A percentile compares a stretch with the other conserved stretches of the same genome.
Evolutionary conservation across 495 filamentous ascomycete species (phyloP).

Genomic region (Zalerion maritima): DNA sequence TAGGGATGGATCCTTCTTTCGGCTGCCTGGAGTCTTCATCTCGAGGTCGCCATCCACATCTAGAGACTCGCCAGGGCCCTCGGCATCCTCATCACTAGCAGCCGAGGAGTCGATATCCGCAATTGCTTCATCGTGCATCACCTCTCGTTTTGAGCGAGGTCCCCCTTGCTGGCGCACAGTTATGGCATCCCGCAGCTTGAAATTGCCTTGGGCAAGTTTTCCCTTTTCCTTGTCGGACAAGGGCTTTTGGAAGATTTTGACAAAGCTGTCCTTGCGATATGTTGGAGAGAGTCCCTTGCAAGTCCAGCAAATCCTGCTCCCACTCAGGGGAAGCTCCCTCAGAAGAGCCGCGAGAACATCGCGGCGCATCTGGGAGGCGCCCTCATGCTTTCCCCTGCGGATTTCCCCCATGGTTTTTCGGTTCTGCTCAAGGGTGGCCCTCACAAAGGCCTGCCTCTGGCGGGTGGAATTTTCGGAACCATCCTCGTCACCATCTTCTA

Average conservation of each 20-base stretch:
- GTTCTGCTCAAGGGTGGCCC: conserved; percentile 42
- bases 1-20: conserved; percentile 16
- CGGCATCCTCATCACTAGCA: conserved; percentile 27
- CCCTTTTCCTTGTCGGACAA: conserved; percentile 53
- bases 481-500: conserved; percentile 11
- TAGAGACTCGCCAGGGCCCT: conserved; percentile 30
- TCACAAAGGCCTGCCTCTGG: conserved; percentile 56
- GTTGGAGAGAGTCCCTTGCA: conserved; percentile 61
- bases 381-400: conserved; percentile 59
- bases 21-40: conserved; percentile 19
- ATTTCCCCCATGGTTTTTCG: conserved; percentile 35
- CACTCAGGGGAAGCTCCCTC: no score
- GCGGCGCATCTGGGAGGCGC: conserved; percentile 63
- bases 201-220: conserved; percentile 56
- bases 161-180: conserved; percentile 22
- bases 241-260: conserved; percentile 85
- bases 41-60: conserved; percentile 36
- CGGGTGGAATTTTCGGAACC: conserved; percentile 27
- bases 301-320: conserved; percentile 50
- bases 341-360: conserved; percentile 60
- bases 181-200: conserved; percentile 50
- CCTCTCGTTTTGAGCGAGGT: conserved; percentile 11
- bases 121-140: conserved; percentile 54
- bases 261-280: conserved; percentile 73
- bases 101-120: conserved; percentile 45